Base-by-base conservation (phyloP, 768 basidiomycete genomes). In the Tricholoma terreum region DNA sequence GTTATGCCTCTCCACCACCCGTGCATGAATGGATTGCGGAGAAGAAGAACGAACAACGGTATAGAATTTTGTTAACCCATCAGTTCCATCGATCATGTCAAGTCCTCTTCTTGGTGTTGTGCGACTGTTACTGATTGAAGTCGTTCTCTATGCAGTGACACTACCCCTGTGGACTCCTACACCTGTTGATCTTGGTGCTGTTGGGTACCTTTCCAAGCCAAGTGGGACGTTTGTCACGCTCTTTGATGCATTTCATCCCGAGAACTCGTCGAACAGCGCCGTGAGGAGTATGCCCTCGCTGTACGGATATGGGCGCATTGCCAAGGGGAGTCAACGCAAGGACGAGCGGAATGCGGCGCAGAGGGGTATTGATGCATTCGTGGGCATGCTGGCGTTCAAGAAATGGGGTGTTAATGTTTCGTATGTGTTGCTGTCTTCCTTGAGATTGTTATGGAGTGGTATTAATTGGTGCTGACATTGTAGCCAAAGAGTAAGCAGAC, bases 141-240 rank as follows among this genome's bases (percentile, higher is more conserved):
- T 38, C 21, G 35, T 8, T 7, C 33, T 43, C 55, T 35, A 27
- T 27, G 3, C 34, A 86, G 85, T 90, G 57, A 82, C 77, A 0
- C 69, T 86, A 19, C 86, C 90, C 6, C 71, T 92, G 6, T 94
- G 90, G 90, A 77, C 75, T 4, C 91, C 91, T 1, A 72, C 80
- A 3, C 76, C 64, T 5, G 80, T 92, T 0, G 68, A 77, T 11
- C 71, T 92, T 2, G 92, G 91, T 6, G 84, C 85, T 2, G 85
- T 93, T 8, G 92, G 92, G 2, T 94, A 88, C 67, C 50, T 92
- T 22, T 77, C 75, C 33, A 88, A 86, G 62, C 81, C 85, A 0
- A 70, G 71, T n/a, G 91, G 90, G 2, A 70, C 73, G 45, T 94
- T 94, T 61, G 71, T 89, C 56, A 85, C 84, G 7, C 74, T 92